Evolutionary conservation across 495 filamentous ascomycete species (phyloP).

Genomic region (Aspergillus hancockii): DNA sequence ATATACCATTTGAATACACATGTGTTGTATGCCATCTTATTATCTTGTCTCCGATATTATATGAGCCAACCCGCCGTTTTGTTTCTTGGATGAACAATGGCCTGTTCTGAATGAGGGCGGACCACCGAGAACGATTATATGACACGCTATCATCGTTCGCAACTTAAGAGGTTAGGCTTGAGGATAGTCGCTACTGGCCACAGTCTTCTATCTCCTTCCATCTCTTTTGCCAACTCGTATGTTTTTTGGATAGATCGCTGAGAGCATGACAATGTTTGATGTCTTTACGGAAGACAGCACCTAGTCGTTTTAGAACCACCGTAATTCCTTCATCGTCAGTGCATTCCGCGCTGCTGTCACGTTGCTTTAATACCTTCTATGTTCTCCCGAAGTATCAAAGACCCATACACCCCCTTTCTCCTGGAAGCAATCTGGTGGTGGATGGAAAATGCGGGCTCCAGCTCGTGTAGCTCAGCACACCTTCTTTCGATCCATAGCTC

Average conservation of each 20-base stretch:
- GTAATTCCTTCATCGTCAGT: conserved; percentile 12
- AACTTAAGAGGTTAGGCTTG: too few species aligned
- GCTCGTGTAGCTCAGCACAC: conserved; percentile 4
- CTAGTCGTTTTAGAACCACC: conserved; percentile 4
- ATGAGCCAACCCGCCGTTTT: too few species aligned
- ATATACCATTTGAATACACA: too few species aligned
- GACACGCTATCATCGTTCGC: too few species aligned
- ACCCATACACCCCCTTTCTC: conserved; percentile 4
- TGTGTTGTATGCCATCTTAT: too few species aligned
- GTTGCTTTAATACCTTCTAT: not conserved
- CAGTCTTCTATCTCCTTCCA: not conserved
- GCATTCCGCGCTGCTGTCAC: conserved; percentile 4
- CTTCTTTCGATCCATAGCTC: not conserved
- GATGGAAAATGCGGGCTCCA: conserved; percentile 1
- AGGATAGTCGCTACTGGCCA: too few species aligned
- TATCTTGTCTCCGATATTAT: too few species aligned
- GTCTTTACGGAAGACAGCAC: conserved; percentile 2
- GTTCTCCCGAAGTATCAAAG: not conserved
- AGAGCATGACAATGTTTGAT: not conserved
- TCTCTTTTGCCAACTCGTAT: not conserved
- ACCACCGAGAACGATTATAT: too few species aligned
- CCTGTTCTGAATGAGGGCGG: too few species aligned
- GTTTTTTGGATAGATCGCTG: conserved; percentile 4
- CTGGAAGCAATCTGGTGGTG: conserved; percentile 6
- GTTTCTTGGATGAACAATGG: too few species aligned